These are phyloP conservation scores for Lavandula angustifolia DNA, from an alignment of 257 asterid genomes.

Conservation along the genomic window DNA sequence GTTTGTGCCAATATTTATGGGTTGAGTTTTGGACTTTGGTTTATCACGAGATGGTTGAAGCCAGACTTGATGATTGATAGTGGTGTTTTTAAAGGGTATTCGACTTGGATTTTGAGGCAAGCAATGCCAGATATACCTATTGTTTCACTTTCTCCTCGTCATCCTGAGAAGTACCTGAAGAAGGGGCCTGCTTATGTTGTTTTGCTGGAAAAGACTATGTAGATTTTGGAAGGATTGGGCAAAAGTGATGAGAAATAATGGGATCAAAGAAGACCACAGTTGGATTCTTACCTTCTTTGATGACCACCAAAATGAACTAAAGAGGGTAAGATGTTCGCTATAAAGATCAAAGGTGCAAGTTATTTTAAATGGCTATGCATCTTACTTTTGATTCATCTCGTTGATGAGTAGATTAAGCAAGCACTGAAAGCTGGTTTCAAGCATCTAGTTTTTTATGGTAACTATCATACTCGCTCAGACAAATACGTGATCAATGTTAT, in stretches of 20 bases:
- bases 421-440: slow-evolving; percentile 97
- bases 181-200: slow-evolving; percentile 98
- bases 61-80: slow-evolving; percentile 96
- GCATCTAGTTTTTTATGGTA: slow-evolving; percentile 95
- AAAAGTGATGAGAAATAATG: slow-evolving; percentile 66
- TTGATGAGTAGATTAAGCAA: slow-evolving; percentile 69
- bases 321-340: slow-evolving; percentile 62
- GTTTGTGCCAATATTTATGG: slow-evolving; percentile 92
- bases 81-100: slow-evolving; percentile 97
- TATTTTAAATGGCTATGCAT: not conserved
- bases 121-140: slow-evolving; percentile 88
- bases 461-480: slow-evolving; percentile 94
- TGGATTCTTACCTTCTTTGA: slow-evolving; percentile 88
- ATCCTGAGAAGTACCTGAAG: slow-evolving; percentile 91
- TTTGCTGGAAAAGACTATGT: slow-evolving; percentile 91
- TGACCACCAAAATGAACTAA: slow-evolving; percentile 95
- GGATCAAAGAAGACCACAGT: slow-evolving; percentile 67
- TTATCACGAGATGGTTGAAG: slow-evolving; percentile 76
- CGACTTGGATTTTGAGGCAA: slow-evolving; percentile 97
- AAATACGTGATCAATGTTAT: slow-evolving; percentile 91
- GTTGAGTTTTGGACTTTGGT: slow-evolving; percentile 99
- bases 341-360: too few species aligned
- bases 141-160: slow-evolving; percentile 87
- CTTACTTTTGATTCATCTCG: slow-evolving; percentile 13
- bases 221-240: slow-evolving; percentile 97